Base-by-base conservation (phyloP, 805 yeast genomes). In the Metschnikowia picachoensis region DNA sequence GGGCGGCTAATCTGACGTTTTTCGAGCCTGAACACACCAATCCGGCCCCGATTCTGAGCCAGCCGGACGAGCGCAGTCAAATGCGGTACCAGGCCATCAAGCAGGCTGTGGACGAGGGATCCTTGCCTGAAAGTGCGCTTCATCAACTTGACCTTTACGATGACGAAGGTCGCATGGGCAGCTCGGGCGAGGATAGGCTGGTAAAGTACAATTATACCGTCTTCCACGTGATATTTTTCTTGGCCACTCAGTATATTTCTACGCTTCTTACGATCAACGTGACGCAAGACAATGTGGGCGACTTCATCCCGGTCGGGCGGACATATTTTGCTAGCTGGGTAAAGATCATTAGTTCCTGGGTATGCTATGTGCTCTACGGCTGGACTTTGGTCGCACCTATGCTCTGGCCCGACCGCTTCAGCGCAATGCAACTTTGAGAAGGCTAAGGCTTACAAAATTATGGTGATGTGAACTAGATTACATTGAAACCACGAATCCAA, bases 231-330 rank as follows among this genome's bases (percentile, higher is more conserved):
- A 87, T 94, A 28, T 94, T 94, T 74, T 83, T 94, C 63, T 72
- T 94, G 50, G 99, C 99, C 0, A 92, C 99, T 1, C 98, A 92
- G 65, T 95, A 95, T 79, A 90, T 91, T 36, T 97, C 98, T 1
- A 89, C 97, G 0, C 73, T 94, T 49, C 74, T 94, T 46, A 94
- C 99, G 0, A 87, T 92, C 67, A 92, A 91, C 60, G 97, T 94
- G 30, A 82, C 87, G 41, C 83, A 80, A 48, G 94, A 85, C 58
- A 85, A 83, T 50, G 77, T 80, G 43, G 96, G 96, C 3, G 94
- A 89, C 49, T 94, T 94, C 59, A 83, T 89, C 10, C 99, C 99
- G 0, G 98, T 94, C 8, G 99, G 99, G 0, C 76, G 99, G 60
- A 92, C 99, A 0, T 91, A 92, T 66, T 94, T 92, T 63, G 85